These are phyloP conservation scores for Claviceps digitariae DNA, from an alignment of 2,329 filamentous ascomycete species.

Conservation along the genomic window DNA sequence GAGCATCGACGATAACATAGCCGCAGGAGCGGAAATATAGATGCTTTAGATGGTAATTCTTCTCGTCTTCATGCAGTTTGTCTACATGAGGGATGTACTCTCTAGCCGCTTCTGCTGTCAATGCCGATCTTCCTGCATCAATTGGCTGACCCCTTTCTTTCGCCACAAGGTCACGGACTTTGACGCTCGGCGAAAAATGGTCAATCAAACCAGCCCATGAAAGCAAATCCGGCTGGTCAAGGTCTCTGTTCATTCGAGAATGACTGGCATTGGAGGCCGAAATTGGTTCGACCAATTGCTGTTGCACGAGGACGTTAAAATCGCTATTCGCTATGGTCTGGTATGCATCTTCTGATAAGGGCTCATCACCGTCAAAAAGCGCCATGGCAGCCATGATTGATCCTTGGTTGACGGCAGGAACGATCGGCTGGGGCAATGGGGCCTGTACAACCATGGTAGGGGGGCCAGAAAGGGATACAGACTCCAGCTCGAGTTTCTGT, in stretches of 20 bases:
- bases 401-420: constrained; percentile 9
- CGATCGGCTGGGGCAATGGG: background rate
- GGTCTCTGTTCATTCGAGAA: background rate
- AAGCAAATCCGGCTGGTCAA: constrained; percentile 15
- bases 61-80: constrained; percentile 14
- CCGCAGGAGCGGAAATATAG: constrained; percentile 48
- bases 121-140: background rate
- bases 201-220: constrained; percentile 30
- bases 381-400: background rate
- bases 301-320: background rate
- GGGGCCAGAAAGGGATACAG: constrained; percentile 47
- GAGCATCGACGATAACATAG: constrained; percentile 33
- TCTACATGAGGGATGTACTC: constrained; percentile 2
- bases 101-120: background rate
- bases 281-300: background rate
- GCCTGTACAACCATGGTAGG: constrained; percentile 11
- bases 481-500: constrained; percentile 43
- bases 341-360: background rate
- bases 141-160: background rate
- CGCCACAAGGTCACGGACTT: constrained; percentile 10
- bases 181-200: constrained; percentile 25
- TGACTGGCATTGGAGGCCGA: background rate
- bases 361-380: background rate
- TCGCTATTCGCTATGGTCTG: background rate
- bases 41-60: constrained; percentile 17